Evolutionary conservation across 2,329 filamentous ascomycete species (phyloP).

Genomic region (Ustulina deusta): DNA sequence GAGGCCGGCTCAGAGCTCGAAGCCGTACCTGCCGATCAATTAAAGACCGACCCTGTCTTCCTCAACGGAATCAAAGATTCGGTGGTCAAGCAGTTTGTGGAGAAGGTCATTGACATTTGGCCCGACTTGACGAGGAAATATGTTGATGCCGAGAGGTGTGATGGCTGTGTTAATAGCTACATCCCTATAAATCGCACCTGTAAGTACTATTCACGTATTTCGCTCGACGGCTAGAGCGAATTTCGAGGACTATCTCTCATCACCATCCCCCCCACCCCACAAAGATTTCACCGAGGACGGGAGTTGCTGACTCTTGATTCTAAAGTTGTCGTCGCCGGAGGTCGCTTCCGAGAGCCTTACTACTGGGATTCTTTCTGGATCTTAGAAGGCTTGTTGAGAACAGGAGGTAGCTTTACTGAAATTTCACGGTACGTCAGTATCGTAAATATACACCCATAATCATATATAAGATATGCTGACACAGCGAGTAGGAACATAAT

Average conservation of each 20-base stretch:
- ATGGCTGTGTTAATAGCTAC: conserved; percentile 72
- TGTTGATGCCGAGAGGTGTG: conserved; percentile 64
- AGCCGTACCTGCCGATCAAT: conserved; percentile 62
- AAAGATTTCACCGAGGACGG: not conserved
- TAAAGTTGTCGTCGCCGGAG: conserved; percentile 72
- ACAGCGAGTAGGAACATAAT: conserved; percentile 65
- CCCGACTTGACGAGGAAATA: conserved; percentile 74
- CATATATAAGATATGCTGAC: conserved; percentile 15
- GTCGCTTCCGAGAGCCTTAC: conserved; percentile 77
- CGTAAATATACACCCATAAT: not conserved
- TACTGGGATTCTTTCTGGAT: conserved; percentile 81
- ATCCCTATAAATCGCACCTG: conserved; percentile 73
- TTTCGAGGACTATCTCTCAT: not conserved
- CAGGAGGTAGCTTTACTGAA: conserved; percentile 70
- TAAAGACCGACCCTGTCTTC: conserved; percentile 69
- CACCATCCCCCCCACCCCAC: no score
- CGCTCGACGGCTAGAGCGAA: not conserved
- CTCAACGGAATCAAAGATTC: conserved; percentile 67
- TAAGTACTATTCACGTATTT: conserved; percentile 16
- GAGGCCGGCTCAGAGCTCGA: conserved; percentile 72
- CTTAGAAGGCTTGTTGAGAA: conserved; percentile 72
- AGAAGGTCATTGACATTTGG: conserved; percentile 77
- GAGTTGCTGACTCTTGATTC: conserved; percentile 15
- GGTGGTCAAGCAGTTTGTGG: conserved; percentile 70
- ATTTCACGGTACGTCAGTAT: conserved; percentile 61